A percentile compares a stretch with the other conserved stretches of the same genome.
phyloP scores from a whole-genome alignment of 1,284 basidiomycete genomes.

The Boletus mariae region DNA sequence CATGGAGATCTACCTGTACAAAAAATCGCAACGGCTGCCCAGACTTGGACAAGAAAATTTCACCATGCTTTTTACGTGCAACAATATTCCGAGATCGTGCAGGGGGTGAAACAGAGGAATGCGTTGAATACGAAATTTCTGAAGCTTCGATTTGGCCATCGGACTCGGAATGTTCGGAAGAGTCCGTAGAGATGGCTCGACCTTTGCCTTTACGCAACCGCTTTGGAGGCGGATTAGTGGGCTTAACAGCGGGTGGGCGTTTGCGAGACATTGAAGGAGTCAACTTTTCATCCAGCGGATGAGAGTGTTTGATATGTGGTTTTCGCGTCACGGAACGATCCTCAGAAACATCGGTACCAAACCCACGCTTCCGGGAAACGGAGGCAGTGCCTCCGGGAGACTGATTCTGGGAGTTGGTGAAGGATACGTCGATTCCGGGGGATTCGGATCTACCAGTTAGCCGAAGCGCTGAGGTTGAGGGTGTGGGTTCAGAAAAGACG shows the following conservation, averaged over 20 bases:
- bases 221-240: conserved; percentile 17
- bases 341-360: conserved; percentile 9
- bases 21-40: conserved; percentile 49
- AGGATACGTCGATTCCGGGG: not conserved
- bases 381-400: conserved; percentile 2
- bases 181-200: conserved; percentile 15
- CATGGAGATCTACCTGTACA: conserved; percentile 53
- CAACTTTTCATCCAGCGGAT: conserved; percentile 5
- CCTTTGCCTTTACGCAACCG: conserved; percentile 31
- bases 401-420: conserved; percentile 7
- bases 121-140: conserved; percentile 8
- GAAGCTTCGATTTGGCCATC: conserved; percentile 13
- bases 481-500: conserved; percentile 2
- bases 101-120: conserved; percentile 13
- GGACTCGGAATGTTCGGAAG: conserved; percentile 21
- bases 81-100: conserved; percentile 16
- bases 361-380: conserved; percentile 9
- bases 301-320: conserved; percentile 3
- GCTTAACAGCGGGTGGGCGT: conserved; percentile 16
- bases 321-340: conserved; percentile 8
- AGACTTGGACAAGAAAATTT: conserved; percentile 26
- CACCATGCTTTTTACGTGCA: conserved; percentile 19
- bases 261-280: conserved; percentile 23
- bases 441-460: not conserved
- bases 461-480: conserved; percentile 8